Conservation (phyloP, 176 grass and related monocot genomes). For the Puccinellia tenuiflora region DNA sequence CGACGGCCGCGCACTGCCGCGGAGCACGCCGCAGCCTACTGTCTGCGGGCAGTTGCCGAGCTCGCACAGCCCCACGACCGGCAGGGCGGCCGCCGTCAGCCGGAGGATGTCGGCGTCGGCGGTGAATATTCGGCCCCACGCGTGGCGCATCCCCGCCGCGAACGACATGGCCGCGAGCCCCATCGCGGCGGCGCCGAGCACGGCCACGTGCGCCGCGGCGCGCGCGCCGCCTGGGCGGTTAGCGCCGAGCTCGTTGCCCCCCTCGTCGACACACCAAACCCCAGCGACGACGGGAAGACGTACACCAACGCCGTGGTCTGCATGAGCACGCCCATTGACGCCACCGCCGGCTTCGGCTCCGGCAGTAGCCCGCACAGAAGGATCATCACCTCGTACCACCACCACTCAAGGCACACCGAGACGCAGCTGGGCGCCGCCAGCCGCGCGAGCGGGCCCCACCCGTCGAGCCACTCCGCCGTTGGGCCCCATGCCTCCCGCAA, state of each 20-base stretch:
- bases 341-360: conserved; percentile 71
- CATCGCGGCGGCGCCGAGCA: conserved; percentile 48
- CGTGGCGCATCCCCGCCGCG: conserved; percentile 44
- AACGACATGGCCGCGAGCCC: conserved; percentile 76
- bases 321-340: conserved; percentile 98
- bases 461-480: conserved; percentile 48
- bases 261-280: conserved; percentile 68
- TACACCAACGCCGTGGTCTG: conserved; percentile 95
- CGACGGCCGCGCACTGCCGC: conserved; percentile 70
- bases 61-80: conserved; percentile 87
- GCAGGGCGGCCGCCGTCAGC: conserved; percentile 65
- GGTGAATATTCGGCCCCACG: conserved; percentile 83
- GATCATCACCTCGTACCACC: conserved; percentile 99
- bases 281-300: conserved; percentile 92
- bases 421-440: conserved; percentile 76
- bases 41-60: conserved; percentile 98
- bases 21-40: conserved; percentile 87
- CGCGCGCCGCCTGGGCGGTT: conserved; percentile 62
- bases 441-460: conserved; percentile 58
- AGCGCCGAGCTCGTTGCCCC: conserved; percentile 91
- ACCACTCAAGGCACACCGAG: conserved; percentile 97
- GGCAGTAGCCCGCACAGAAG: conserved; percentile 84
- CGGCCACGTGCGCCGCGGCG: conserved; percentile 49
- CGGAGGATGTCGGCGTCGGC: conserved; percentile 55
- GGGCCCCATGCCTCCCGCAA: conserved; percentile 21